Evolutionary conservation across 805 yeast genomes (phyloP).

Genomic region (Candida bentonensis): DNA sequence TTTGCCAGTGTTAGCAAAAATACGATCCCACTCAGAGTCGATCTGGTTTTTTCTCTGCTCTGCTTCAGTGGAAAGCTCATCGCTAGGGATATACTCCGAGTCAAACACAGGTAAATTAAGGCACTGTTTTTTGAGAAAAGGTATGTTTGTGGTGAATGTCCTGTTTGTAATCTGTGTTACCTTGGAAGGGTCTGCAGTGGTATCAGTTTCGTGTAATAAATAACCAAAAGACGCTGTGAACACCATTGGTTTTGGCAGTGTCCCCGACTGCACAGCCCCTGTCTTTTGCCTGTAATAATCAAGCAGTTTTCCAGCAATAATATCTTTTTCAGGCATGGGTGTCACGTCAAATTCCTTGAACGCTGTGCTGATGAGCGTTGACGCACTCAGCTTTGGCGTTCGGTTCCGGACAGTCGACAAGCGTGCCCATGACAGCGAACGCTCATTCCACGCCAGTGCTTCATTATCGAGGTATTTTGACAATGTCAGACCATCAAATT

Average conservation of each 20-base stretch:
- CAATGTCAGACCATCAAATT: constrained; percentile 5
- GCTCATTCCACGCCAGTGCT: constrained; percentile 17
- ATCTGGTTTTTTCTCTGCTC: neutral
- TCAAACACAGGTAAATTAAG: constrained; percentile 2
- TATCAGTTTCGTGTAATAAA: constrained; percentile 12
- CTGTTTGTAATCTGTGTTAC: constrained; percentile 10
- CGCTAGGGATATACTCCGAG: neutral
- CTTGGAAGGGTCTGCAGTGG: neutral
- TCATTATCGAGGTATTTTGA: constrained; percentile 11
- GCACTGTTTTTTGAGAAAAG: constrained; percentile 13
- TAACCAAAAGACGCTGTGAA: constrained; percentile 20
- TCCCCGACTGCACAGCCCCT: too few relatives aligned
- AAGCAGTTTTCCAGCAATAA: too few relatives aligned
- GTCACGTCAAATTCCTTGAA: too few relatives aligned
- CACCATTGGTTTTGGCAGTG: too few relatives aligned
- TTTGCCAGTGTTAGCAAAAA: neutral
- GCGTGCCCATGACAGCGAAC: constrained; percentile 6
- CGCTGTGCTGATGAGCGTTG: neutral
- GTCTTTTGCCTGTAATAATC: too few relatives aligned
- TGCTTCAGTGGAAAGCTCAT: neutral
- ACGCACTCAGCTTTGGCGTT: constrained; percentile 10
- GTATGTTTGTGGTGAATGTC: constrained; percentile 18
- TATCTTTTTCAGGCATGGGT: too few relatives aligned
- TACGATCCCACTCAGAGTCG: neutral
- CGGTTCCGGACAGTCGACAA: constrained; percentile 9